Percentiles rank a stretch among this genome's conserved stretches.
phyloP scores from a whole-genome alignment of 2,329 filamentous ascomycete species.

The Colletotrichum somersetense region DNA sequence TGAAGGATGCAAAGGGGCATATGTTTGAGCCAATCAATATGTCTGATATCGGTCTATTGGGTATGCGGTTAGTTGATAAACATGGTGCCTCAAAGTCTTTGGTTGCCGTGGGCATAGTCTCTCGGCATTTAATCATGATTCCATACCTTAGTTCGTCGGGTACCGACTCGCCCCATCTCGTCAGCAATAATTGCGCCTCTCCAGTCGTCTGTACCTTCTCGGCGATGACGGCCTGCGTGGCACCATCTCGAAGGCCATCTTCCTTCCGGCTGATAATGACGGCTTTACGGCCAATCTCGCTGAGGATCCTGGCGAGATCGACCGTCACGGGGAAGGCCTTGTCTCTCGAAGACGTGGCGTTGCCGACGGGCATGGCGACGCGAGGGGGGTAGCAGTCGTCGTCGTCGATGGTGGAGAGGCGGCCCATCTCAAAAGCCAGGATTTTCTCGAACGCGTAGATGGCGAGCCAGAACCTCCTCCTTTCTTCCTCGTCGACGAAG shows the following conservation, averaged over 20 bases:
- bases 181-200: constrained; percentile 31
- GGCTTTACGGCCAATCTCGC: constrained; percentile 32
- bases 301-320: constrained; percentile 25
- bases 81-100: too few relatives aligned
- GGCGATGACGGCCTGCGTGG: constrained; percentile 20
- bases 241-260: constrained; percentile 12
- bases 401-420: constrained; percentile 31
- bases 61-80: neutral
- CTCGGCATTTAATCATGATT: neutral
- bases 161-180: constrained; percentile 35
- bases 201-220: constrained; percentile 36
- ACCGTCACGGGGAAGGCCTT: constrained; percentile 21
- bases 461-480: constrained; percentile 22
- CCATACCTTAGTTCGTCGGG: constrained; percentile 33
- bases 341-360: constrained; percentile 4
- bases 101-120: neutral
- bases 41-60: constrained; percentile 24
- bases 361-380: constrained; percentile 6
- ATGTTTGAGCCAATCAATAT: constrained; percentile 30
- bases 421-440: constrained; percentile 33
- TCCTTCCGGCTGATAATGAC: constrained; percentile 30
- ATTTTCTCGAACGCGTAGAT: constrained; percentile 34
- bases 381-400: constrained; percentile 25
- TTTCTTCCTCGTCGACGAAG: constrained; percentile 15
- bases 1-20: constrained; percentile 32